phyloP scores from a whole-genome alignment of 2,329 filamentous ascomycete genomes.

The Arthrobotrys iridis region DNA sequence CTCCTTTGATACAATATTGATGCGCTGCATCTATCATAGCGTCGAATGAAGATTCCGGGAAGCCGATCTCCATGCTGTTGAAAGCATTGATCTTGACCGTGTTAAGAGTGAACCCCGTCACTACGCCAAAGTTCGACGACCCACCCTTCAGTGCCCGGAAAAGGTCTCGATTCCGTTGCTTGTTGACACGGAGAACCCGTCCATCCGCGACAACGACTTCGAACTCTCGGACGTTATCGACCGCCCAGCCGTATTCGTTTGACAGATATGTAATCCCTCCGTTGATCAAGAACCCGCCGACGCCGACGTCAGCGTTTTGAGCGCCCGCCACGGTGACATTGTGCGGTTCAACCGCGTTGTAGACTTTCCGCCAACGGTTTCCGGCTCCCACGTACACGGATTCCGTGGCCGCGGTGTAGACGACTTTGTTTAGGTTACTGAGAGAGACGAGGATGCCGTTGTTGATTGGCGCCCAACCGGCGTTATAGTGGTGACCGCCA shows the following conservation, averaged over 20 bases:
- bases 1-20: background rate
- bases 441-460: constrained; percentile 67
- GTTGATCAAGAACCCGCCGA: constrained; percentile 64
- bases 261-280: constrained; percentile 66
- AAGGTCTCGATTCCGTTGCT: constrained; percentile 63
- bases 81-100: background rate
- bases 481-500: constrained; percentile 66
- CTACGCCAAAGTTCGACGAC: constrained; percentile 60
- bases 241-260: constrained; percentile 64
- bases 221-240: constrained; percentile 66
- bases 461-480: constrained; percentile 67
- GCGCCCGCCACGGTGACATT: constrained; percentile 64
- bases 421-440: constrained; percentile 61
- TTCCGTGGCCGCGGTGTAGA: constrained; percentile 59
- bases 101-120: constrained; percentile 57
- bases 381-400: constrained; percentile 64
- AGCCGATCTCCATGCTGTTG: background rate
- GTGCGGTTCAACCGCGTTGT: constrained; percentile 61
- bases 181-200: constrained; percentile 64
- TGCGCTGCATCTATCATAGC: background rate
- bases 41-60: constrained; percentile 13
- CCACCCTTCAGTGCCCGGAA: constrained; percentile 59
- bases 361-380: constrained; percentile 64
- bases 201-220: constrained; percentile 68
- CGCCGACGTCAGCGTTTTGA: constrained; percentile 63